phyloP scores from a whole-genome alignment of 129 eudicot species.

The sunflower (Helianthus annuus) region HanXRQr2.0-SUNRISE NC_035439.2:60531265-60531764 shows the following conservation, averaged over 20 bases:
- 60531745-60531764: no score
- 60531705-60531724: no score
- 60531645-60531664: no score
- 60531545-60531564: neutral
- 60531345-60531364: constrained; percentile 18
- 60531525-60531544: constrained; percentile 42
- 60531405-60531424: constrained; percentile 57
- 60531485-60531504: constrained; percentile 62
- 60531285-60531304: neutral
- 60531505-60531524: constrained; percentile 49
- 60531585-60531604: no score
- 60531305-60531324: neutral
- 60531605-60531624: no score
- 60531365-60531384: constrained; percentile 60
- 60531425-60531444: constrained; percentile 49
- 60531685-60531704: no score
- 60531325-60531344: neutral
- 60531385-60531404: constrained; percentile 60
- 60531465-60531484: constrained; percentile 58
- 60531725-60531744: no score
- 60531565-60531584: neutral
- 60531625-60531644: no score
- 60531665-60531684: no score
- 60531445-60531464: constrained; percentile 36
- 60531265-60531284: constrained; percentile 75